phyloP scores from a whole-genome alignment of 148 eudicot genomes.

The Tetragonia tetragonoides region DNA sequence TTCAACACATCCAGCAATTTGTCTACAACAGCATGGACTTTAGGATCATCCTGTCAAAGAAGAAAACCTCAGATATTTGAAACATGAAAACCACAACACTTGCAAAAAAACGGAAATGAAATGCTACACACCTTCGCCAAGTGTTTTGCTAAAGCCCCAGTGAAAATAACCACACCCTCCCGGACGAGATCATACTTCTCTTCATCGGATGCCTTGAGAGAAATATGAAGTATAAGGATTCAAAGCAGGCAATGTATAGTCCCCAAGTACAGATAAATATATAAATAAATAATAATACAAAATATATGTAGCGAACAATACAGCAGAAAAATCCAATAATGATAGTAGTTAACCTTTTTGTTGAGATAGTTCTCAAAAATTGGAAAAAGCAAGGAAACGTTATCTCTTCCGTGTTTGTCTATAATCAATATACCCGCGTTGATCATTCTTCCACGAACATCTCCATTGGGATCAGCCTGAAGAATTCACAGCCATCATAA shows the following conservation, averaged over 20 bases:
- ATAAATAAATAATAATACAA: neutral
- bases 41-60: slow-evolving; percentile 79
- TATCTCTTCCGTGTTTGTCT: slow-evolving; percentile 92
- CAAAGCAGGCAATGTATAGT: neutral
- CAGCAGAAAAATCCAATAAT: neutral
- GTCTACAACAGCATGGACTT: slow-evolving; percentile 89
- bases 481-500: slow-evolving; percentile 25
- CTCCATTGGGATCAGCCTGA: slow-evolving; percentile 90
- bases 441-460: slow-evolving; percentile 98
- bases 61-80: slow-evolving; percentile 3
- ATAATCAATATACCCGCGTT: slow-evolving; percentile 94
- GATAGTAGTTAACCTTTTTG: slow-evolving; percentile 63
- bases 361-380: slow-evolving; percentile 95
- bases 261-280: neutral
- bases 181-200: slow-evolving; percentile 92
- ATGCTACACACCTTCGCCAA: slow-evolving; percentile 58
- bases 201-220: slow-evolving; percentile 77
- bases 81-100: neutral
- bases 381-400: slow-evolving; percentile 84
- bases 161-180: slow-evolving; percentile 97
- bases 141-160: slow-evolving; percentile 97
- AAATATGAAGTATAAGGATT: neutral
- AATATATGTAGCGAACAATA: neutral
- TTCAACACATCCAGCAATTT: slow-evolving; percentile 88
- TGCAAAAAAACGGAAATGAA: neutral